Evolutionary conservation across 768 basidiomycete genomes (phyloP).

Genomic region (Galerina sulciceps): DNA sequence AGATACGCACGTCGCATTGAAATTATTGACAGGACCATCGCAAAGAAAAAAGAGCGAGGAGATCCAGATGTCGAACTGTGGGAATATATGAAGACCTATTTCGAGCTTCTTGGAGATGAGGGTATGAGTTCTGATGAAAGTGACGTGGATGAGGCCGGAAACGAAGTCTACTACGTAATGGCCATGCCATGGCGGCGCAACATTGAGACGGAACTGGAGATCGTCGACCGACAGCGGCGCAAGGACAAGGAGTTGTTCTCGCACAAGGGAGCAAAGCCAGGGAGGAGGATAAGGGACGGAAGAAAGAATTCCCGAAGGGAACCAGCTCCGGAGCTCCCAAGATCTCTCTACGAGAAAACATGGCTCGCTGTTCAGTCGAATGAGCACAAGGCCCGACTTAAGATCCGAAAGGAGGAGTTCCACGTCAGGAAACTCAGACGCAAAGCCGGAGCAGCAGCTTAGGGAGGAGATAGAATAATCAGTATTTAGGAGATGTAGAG

Average conservation of each 20-base stretch:
- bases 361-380: background rate
- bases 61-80: constrained; percentile 7
- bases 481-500: too few relatives aligned
- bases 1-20: background rate
- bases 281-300: background rate
- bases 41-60: constrained; percentile 6
- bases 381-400: background rate
- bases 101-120: constrained; percentile 12
- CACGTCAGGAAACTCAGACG: background rate
- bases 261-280: constrained; percentile 11
- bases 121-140: constrained; percentile 20
- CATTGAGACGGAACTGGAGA: constrained; percentile 8
- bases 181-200: constrained; percentile 13
- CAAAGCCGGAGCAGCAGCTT: background rate
- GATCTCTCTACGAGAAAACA: background rate
- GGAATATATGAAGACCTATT: constrained; percentile 7
- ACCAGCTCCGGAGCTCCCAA: background rate
- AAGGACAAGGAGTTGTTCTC: constrained; percentile 10
- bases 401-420: background rate
- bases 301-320: background rate
- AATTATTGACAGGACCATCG: background rate
- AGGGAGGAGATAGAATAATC: too few relatives aligned
- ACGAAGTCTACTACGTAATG: constrained; percentile 6
- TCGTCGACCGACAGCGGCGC: constrained; percentile 6
- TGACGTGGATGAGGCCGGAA: constrained; percentile 6